These are phyloP conservation scores for Calonectria leucothoes DNA, from an alignment of 2,329 filamentous ascomycete species.

Conservation along the genomic window DNA sequence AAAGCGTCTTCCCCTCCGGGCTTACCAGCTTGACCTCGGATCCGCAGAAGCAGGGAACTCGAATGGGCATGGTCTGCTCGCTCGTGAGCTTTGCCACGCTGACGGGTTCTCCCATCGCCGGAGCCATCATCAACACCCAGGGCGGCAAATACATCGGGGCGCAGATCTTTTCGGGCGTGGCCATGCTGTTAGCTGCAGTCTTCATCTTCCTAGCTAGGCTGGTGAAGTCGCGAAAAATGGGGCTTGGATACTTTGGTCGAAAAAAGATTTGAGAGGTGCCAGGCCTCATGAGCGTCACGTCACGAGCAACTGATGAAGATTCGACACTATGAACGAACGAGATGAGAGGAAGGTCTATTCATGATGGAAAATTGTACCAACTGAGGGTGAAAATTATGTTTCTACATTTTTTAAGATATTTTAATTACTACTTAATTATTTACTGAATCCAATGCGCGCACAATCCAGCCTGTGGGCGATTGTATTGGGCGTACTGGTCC, in stretches of 20 bases:
- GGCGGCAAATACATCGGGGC: slow-evolving; percentile 32
- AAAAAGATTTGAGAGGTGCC: not conserved
- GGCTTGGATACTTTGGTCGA: not conserved
- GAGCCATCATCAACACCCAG: slow-evolving; percentile 35
- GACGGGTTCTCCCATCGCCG: slow-evolving; percentile 49
- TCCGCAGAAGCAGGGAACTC: slow-evolving; percentile 50
- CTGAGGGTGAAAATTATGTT: not conserved
- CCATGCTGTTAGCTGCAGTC: slow-evolving; percentile 23
- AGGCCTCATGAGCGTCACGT: too few relatives aligned
- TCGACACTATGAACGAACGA: not conserved
- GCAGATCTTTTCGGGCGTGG: slow-evolving; percentile 34
- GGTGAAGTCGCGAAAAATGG: slow-evolving; percentile 21
- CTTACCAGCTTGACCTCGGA: slow-evolving; percentile 51
- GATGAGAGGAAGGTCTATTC: not conserved
- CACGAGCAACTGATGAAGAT: not conserved
- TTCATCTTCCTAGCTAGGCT: slow-evolving; percentile 29
- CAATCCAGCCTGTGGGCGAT: too few relatives aligned
- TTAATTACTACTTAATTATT: not conserved
- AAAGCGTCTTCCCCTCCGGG: slow-evolving; percentile 44
- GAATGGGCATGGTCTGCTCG: slow-evolving; percentile 55
- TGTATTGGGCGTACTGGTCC: too few relatives aligned
- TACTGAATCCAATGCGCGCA: too few relatives aligned
- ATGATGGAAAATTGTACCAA: not conserved
- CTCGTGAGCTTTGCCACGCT: slow-evolving; percentile 51
- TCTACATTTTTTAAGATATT: not conserved